Conservation (phyloP, 139 green algal genomes). For the Pleodorina starrii region DNA sequence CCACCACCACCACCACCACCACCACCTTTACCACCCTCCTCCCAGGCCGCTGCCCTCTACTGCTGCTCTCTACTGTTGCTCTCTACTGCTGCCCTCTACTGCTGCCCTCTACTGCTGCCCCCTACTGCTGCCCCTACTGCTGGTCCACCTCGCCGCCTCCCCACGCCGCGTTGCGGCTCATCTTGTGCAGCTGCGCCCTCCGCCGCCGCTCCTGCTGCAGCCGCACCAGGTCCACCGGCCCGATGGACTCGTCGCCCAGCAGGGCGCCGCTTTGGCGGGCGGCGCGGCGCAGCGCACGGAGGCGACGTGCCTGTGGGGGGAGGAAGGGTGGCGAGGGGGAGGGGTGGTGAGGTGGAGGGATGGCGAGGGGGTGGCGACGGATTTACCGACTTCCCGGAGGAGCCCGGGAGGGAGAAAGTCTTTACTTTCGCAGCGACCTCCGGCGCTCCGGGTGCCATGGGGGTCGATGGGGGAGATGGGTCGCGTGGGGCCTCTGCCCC, state of each 20-base stretch:
- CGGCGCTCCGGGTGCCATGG: neutral
- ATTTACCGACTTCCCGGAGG: neutral
- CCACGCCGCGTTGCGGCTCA: neutral
- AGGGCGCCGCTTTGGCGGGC: neutral
- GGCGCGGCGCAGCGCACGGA: neutral
- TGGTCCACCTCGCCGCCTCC: neutral
- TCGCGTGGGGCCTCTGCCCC: no score
- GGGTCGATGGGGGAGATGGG: no score
- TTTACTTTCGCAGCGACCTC: neutral
- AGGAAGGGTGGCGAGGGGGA: neutral
- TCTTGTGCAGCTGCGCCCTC: neutral
- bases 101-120: no score
- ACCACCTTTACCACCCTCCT: no score
- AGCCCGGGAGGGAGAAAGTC: neutral
- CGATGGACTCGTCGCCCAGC: slow-evolving; percentile 10
- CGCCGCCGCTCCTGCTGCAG: slow-evolving; percentile 8
- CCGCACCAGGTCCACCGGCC: slow-evolving; percentile 5
- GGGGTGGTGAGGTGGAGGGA: neutral
- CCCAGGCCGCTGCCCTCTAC: no score
- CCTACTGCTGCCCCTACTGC: no score
- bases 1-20: no score
- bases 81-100: no score
- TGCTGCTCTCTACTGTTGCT: no score
- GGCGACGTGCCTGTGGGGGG: neutral
- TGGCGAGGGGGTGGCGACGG: neutral